A percentile compares a stretch with the other conserved stretches of the same genome.
Conservation (phyloP, 306 rosid species). For the Styphnolobium japonicum region DNA sequence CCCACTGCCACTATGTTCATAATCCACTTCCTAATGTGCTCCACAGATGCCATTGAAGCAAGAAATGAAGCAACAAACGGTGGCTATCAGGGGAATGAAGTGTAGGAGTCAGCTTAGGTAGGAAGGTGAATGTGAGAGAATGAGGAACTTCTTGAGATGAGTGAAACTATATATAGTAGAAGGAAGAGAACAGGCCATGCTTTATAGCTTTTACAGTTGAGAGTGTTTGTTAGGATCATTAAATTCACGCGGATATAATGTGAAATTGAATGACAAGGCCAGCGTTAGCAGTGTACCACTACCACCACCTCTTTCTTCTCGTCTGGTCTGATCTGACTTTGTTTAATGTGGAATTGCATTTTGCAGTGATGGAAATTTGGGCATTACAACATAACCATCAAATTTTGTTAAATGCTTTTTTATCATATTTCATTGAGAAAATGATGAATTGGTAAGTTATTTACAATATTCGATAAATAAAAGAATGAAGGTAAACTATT, state of each 20-base stretch:
- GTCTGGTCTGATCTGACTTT: neutral
- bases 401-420: neutral
- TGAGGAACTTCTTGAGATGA: constrained; percentile 7
- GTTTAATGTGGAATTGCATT: neutral
- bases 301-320: neutral
- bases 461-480: too few relatives aligned
- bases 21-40: neutral
- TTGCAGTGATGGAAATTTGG: neutral
- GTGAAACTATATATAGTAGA: constrained; percentile 36
- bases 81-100: neutral
- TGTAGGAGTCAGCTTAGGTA: neutral
- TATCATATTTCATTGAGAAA: too few relatives aligned
- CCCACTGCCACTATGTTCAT: constrained; percentile 18
- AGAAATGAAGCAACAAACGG: neutral
- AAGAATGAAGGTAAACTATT: too few relatives aligned
- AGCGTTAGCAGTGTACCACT: neutral
- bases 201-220: constrained; percentile 45
- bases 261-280: constrained; percentile 19
- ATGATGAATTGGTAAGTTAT: too few relatives aligned
- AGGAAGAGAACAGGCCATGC: neutral
- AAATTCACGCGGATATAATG: constrained; percentile 66
- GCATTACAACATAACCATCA: neutral
- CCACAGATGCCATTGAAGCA: constrained; percentile 1
- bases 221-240: constrained; percentile 56
- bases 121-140: constrained; percentile 8